phyloP scores from a whole-genome alignment of 2,329 filamentous ascomycete species.

The Pyrenophora teres region DNA sequence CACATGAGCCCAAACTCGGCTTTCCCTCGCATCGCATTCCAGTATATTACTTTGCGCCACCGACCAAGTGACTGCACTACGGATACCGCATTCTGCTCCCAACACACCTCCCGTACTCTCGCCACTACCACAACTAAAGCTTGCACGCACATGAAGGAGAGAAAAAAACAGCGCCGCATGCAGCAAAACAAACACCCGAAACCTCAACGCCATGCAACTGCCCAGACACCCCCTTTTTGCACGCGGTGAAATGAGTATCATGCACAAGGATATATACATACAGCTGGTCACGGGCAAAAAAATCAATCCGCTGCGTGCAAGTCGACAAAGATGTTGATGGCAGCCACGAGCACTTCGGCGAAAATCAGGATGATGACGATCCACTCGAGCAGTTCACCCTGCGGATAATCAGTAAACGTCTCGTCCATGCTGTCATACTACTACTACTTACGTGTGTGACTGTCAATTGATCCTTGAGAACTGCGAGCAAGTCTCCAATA shows the following conservation, averaged over 20 bases:
- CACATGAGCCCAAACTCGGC: background rate
- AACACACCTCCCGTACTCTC: background rate
- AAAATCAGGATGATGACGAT: constrained; percentile 91
- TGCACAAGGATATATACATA: constrained; percentile 29
- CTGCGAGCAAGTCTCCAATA: constrained; percentile 88
- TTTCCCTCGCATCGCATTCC: background rate
- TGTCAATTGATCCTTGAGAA: constrained; percentile 92
- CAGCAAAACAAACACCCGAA: constrained; percentile 5
- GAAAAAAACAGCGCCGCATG: background rate
- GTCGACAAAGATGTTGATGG: constrained; percentile 93
- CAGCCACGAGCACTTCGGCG: constrained; percentile 90
- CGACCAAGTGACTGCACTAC: too few species aligned
- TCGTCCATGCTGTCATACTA: background rate
- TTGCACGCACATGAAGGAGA: background rate
- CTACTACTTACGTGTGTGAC: constrained; percentile 63
- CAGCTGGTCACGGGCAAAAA: too few species aligned
- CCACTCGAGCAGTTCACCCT: constrained; percentile 58
- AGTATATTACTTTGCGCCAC: constrained; percentile 1
- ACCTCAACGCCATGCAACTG: constrained; percentile 11
- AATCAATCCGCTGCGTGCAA: constrained; percentile 70
- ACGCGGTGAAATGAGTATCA: constrained; percentile 14
- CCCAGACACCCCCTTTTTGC: constrained; percentile 1
- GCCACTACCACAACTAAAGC: background rate
- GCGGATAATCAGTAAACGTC: constrained; percentile 9
- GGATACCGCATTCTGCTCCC: too few species aligned